phyloP scores from a whole-genome alignment of 1,284 basidiomycete species.

The Waitea zeae region DNA sequence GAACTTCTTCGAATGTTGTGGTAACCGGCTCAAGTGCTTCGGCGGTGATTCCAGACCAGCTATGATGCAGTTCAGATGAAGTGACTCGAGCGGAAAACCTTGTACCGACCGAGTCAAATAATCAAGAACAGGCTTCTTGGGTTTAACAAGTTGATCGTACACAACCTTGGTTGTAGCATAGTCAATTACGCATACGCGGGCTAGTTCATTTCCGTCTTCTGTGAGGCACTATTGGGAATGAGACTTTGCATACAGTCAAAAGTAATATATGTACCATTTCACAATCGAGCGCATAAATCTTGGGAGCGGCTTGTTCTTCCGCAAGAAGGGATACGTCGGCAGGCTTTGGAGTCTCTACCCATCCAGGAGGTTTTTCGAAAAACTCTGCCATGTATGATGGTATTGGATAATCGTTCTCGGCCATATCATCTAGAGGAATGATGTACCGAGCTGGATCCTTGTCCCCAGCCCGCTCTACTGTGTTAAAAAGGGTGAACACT shows the following conservation, averaged over 20 bases:
- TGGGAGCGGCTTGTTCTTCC: conserved; percentile 10
- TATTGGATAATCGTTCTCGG: conserved; percentile 78
- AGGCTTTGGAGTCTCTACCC: conserved; percentile 58
- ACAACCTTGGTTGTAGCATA: conserved; percentile 50
- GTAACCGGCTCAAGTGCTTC: conserved; percentile 49
- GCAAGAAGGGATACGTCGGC: conserved; percentile 10
- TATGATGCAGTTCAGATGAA: conserved; percentile 12
- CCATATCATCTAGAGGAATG: conserved; percentile 69
- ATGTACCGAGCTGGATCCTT: conserved; percentile 55
- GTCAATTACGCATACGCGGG: conserved; percentile 72
- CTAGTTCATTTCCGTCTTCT: conserved; percentile 74
- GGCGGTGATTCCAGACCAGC: conserved; percentile 83
- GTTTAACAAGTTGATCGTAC: conserved; percentile 80
- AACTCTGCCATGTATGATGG: conserved; percentile 63
- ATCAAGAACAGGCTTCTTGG: conserved; percentile 63
- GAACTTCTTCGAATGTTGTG: conserved; percentile 63
- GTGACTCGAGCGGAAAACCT: not conserved
- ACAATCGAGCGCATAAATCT: conserved; percentile 63
- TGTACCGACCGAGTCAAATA: conserved; percentile 64
- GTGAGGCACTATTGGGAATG: conserved; percentile 67
- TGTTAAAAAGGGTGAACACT: conserved; percentile 6
- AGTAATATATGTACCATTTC: conserved; percentile 61
- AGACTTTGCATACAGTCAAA: conserved; percentile 3
- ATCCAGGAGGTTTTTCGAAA: conserved; percentile 42
- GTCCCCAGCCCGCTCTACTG: conserved; percentile 41